Evolutionary conservation across 2,329 filamentous ascomycete genomes (phyloP).

Genomic region (Cladophialophora immunda): DNA sequence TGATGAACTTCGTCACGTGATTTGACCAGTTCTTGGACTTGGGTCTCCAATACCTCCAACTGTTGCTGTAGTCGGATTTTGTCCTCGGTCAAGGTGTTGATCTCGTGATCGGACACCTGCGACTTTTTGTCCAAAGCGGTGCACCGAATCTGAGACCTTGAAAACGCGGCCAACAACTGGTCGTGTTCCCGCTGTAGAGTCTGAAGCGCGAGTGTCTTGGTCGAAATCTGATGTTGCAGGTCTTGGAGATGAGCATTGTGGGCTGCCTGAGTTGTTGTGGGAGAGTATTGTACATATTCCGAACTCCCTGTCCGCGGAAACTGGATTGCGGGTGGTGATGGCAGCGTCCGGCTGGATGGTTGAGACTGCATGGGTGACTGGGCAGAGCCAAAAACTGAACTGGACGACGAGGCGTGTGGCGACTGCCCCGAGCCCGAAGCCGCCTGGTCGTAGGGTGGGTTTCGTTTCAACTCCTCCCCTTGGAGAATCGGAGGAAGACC

Average conservation of each 20-base stretch:
- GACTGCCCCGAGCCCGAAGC: conserved; percentile 28
- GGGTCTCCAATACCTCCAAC: conserved; percentile 56
- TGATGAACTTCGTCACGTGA: conserved; percentile 58
- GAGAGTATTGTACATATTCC: conserved; percentile 27
- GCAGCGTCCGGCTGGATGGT: conserved; percentile 37
- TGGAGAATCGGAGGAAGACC: conserved; percentile 36
- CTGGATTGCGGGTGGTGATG: conserved; percentile 40
- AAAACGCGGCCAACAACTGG: conserved; percentile 60
- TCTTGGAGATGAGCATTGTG: conserved; percentile 55
- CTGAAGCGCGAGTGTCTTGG: conserved; percentile 62
- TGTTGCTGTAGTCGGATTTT: conserved; percentile 59
- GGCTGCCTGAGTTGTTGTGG: conserved; percentile 41
- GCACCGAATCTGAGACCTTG: conserved; percentile 54
- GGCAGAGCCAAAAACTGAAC: conserved; percentile 31
- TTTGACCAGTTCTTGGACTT: conserved; percentile 59
- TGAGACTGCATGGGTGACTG: conserved; percentile 38
- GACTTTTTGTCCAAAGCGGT: conserved; percentile 62
- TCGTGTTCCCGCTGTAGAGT: conserved; percentile 65
- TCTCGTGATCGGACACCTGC: conserved; percentile 60
- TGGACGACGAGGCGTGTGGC: conserved; percentile 34
- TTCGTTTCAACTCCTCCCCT: conserved; percentile 32
- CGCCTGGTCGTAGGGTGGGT: conserved; percentile 31
- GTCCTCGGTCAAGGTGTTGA: conserved; percentile 61
- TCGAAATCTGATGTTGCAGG: conserved; percentile 63
- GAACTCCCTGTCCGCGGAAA: conserved; percentile 31